Conservation (phyloP, 441 rosid genomes). For the Croton laevigatus region DNA sequence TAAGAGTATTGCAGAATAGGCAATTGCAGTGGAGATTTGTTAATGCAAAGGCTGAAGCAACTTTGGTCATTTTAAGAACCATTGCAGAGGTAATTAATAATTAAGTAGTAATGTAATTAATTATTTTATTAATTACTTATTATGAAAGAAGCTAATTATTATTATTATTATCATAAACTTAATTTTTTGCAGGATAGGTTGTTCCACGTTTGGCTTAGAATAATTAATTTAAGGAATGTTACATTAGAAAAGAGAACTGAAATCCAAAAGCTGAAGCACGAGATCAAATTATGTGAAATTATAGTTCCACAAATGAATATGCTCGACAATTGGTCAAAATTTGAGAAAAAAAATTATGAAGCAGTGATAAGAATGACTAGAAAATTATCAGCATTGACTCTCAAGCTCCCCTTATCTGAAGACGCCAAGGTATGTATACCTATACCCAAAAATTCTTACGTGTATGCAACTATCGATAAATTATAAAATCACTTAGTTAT, state of each 20-base stretch:
- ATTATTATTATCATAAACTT: too few species aligned
- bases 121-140: too few species aligned
- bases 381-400: slow-evolving; percentile 54
- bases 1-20: slow-evolving; percentile 44
- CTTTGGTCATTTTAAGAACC: slow-evolving; percentile 29
- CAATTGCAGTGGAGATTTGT: slow-evolving; percentile 57
- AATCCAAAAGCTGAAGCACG: slow-evolving; percentile 38
- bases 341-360: slow-evolving; percentile 50
- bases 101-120: too few species aligned
- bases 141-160: too few species aligned
- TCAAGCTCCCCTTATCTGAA: slow-evolving; percentile 41
- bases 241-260: slow-evolving; percentile 39
- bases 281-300: slow-evolving; percentile 41
- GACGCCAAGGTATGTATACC: slow-evolving; percentile 45
- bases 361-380: slow-evolving; percentile 54
- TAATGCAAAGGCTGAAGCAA: slow-evolving; percentile 50
- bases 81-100: slow-evolving; percentile 39
- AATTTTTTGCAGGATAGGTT: slow-evolving; percentile 37
- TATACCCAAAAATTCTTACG: too few species aligned
- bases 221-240: slow-evolving; percentile 36
- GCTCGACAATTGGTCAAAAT: slow-evolving; percentile 48
- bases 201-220: slow-evolving; percentile 51
- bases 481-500: not conserved
- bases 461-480: too few species aligned
- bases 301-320: slow-evolving; percentile 43